phyloP scores from a whole-genome alignment of 352 stramenopile species.

The Globisporangium polare region DNA sequence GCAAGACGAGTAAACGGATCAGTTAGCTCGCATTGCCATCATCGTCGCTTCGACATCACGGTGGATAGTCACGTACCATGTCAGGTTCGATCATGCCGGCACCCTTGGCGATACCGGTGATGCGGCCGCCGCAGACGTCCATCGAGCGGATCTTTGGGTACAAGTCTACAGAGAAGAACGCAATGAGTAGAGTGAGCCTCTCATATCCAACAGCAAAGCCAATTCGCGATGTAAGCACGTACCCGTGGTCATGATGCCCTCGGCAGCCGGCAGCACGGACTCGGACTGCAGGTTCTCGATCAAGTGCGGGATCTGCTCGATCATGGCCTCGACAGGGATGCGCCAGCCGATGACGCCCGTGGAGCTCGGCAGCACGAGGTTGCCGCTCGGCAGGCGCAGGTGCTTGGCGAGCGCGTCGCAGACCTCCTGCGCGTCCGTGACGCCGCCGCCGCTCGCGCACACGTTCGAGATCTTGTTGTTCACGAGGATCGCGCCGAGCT shows the following conservation, averaged over 20 bases:
- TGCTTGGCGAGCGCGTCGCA: constrained; percentile 90
- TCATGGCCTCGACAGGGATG: constrained; percentile 92
- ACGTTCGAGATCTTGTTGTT: constrained; percentile 99
- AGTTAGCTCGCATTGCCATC: constrained; percentile 38
- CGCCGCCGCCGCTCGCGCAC: constrained; percentile 90
- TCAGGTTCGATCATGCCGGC: constrained; percentile 99
- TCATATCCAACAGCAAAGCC: not conserved
- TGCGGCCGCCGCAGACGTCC: constrained; percentile 80
- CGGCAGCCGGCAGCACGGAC: constrained; percentile 89
- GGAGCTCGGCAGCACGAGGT: constrained; percentile 91
- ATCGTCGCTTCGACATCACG: not conserved
- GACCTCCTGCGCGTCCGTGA: constrained; percentile 91
- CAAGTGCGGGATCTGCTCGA: constrained; percentile 71
- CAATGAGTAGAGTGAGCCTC: not conserved
- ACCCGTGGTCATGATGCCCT: constrained; percentile 98
- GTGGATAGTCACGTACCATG: constrained; percentile 78
- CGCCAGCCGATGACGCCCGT: constrained; percentile 99
- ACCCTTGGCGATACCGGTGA: constrained; percentile 98
- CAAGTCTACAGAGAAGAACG: constrained; percentile 33
- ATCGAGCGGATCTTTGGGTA: constrained; percentile 90
- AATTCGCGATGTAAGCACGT: not conserved
- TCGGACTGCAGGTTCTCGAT: constrained; percentile 91
- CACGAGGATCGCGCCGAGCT: constrained; percentile 94
- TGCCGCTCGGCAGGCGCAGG: constrained; percentile 79
- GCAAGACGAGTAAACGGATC: constrained; percentile 7